Conservation (phyloP, 2,329 filamentous ascomycete species). For the Helotiales sp. region DNA sequence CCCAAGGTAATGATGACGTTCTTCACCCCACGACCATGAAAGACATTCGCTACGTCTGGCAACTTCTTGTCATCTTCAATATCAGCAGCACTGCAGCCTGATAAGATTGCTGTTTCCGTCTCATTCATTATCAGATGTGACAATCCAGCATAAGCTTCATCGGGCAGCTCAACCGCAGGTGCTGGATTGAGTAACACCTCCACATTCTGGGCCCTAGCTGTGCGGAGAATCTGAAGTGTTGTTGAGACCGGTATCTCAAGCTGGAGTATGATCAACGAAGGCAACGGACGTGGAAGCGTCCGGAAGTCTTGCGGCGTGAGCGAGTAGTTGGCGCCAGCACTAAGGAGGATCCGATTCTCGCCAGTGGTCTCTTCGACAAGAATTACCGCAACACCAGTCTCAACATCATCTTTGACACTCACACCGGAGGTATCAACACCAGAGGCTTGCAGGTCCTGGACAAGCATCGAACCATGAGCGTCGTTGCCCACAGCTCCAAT, state of each 20-base stretch:
- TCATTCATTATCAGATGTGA: slow-evolving; percentile 84
- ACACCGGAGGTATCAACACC: slow-evolving; percentile 11
- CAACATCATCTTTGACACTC: not conserved
- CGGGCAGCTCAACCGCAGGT: slow-evolving; percentile 67
- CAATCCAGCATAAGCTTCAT: slow-evolving; percentile 62
- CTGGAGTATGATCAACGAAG: slow-evolving; percentile 70
- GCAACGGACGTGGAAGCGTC: slow-evolving; percentile 43
- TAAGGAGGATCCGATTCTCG: slow-evolving; percentile 73
- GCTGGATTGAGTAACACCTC: slow-evolving; percentile 81
- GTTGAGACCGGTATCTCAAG: slow-evolving; percentile 68
- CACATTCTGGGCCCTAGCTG: slow-evolving; percentile 47
- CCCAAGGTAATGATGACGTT: slow-evolving; percentile 44
- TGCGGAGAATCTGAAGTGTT: slow-evolving; percentile 58
- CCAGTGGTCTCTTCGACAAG: slow-evolving; percentile 70
- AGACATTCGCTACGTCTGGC: slow-evolving; percentile 45
- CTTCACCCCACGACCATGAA: slow-evolving; percentile 67
- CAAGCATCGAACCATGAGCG: not conserved
- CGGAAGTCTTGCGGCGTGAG: slow-evolving; percentile 42
- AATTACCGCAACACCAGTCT: slow-evolving; percentile 71
- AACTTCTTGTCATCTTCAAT: slow-evolving; percentile 45
- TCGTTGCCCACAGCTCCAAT: slow-evolving; percentile 16
- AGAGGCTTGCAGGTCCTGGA: not conserved
- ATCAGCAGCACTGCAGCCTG: slow-evolving; percentile 43
- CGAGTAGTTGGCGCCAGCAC: slow-evolving; percentile 65
- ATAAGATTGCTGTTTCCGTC: slow-evolving; percentile 76